Base-by-base conservation (phyloP, 345 rosid species). In the Litchi chinensis region DNA sequence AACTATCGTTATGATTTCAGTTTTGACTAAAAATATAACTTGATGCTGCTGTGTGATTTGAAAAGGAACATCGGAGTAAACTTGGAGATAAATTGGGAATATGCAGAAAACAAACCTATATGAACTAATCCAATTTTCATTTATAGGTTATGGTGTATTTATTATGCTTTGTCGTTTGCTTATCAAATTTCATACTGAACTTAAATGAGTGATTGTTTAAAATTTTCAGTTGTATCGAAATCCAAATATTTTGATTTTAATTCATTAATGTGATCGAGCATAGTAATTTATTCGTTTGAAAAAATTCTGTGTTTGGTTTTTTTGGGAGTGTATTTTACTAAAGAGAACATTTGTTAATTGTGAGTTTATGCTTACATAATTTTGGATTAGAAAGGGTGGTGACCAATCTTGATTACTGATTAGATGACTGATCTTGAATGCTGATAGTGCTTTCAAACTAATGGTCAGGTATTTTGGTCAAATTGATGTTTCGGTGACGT, bases 401-500 rank as follows among this genome's bases (percentile, higher is more conserved):
- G 37, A 41, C 16, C 5, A 24, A 26, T 52, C 11, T 56, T 75
- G 76, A 56, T 79, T 75, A 39, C 75, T 83, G 70, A 80, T 74
- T 73, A 6, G 19, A 52, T 71, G 12, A 39, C n/a, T 5, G 21
- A 50, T 48, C 19, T 52, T 67, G 48, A 26, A 74, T 73, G 43
- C 79, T 87, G 69, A 81, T 68, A 67, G 3, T n/a, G 67, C 41
- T 76, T 74, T 68, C 9, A 79, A 74, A 70, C 73, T 21, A 59
- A 16, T 83, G 76, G 48, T 59, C 88, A 93, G 99, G 93, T 95
- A 88, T 84, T 88, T 82, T 84, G 98, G 98, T 80, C 88, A 89
- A 81, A 90, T 95, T 81, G 98, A 95, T 79, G 85, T 92, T 75
- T 89, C 85, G 4, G 95, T 93, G 76, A 88, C 93, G 65, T 92